phyloP scores from a whole-genome alignment of 2,329 filamentous ascomycete genomes.

The Colletotrichum sp. region DNA sequence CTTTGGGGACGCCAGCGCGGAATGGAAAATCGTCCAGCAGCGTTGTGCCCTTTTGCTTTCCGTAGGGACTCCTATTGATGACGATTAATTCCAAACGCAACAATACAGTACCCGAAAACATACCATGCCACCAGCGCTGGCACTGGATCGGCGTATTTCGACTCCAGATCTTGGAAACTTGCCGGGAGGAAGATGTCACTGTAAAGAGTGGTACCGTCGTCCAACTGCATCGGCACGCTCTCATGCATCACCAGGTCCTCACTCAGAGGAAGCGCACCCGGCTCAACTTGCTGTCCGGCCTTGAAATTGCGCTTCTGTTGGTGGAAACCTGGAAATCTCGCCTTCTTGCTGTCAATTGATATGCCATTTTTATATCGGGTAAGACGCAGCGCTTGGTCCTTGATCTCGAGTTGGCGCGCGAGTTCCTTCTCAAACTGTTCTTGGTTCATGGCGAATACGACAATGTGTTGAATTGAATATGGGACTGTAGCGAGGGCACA shows the following conservation, averaged over 20 bases:
- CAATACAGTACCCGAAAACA: fast-evolving
- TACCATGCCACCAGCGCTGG: not conserved
- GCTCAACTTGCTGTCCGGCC: not conserved
- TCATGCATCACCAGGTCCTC: not conserved
- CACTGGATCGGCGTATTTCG: not conserved
- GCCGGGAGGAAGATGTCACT: not conserved
- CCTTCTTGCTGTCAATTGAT: not conserved
- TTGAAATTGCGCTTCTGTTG: not conserved
- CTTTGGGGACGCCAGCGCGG: not conserved
- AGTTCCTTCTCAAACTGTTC: not conserved
- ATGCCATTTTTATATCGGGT: not conserved
- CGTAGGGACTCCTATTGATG: not conserved
- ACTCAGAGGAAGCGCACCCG: not conserved
- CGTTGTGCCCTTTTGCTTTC: not conserved
- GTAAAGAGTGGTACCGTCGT: not conserved
- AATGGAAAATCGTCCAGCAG: not conserved
- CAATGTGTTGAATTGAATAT: fast-evolving
- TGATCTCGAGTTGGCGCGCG: not conserved
- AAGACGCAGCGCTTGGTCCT: not conserved
- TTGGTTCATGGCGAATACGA: fast-evolving
- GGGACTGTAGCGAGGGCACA: fast-evolving
- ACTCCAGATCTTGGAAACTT: not conserved
- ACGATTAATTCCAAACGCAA: fast-evolving
- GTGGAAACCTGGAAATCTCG: not conserved
- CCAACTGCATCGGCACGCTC: not conserved